phyloP scores from a whole-genome alignment of 345 rosid species.

The Salix caprea region DNA sequence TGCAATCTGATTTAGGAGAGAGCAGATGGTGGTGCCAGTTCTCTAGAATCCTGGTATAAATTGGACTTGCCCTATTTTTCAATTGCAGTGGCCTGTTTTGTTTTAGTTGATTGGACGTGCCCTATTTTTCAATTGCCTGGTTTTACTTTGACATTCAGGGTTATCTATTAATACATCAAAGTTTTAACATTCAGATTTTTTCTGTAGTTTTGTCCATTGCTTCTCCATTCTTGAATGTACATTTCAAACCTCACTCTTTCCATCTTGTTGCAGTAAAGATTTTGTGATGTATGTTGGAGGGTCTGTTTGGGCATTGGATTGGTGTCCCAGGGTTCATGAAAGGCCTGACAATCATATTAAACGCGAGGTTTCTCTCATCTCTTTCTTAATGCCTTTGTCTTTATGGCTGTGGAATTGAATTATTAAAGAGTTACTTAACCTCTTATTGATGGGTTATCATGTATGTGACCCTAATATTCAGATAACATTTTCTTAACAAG shows the following conservation, averaged over 20 bases:
- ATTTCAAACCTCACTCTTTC: background rate
- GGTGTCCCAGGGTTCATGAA: slow-evolving; percentile 72
- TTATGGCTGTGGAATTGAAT: background rate
- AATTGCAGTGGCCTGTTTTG: background rate
- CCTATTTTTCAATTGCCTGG: too few relatives aligned
- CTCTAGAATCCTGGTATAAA: slow-evolving; percentile 40
- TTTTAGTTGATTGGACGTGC: background rate
- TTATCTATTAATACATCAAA: background rate
- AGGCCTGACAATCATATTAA: slow-evolving; percentile 43
- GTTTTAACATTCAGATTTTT: background rate
- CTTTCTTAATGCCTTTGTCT: background rate
- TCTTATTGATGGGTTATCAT: too few relatives aligned
- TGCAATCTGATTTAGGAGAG: slow-evolving; percentile 26
- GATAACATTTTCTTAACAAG: too few relatives aligned
- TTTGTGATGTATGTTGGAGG: slow-evolving; percentile 83
- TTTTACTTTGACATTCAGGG: background rate
- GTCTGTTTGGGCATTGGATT: slow-evolving; percentile 85
- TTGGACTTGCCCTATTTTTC: background rate
- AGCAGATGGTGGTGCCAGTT: slow-evolving; percentile 14
- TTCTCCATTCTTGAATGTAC: background rate
- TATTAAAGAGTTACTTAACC: background rate
- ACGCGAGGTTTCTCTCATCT: slow-evolving; percentile 50
- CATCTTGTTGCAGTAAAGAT: slow-evolving; percentile 62
- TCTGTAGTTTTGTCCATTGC: background rate
- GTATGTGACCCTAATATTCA: too few relatives aligned